Evolutionary conservation across 768 basidiomycete genomes (phyloP), one percentile per base, ranked within the genome.

Genomic region (Clavaria fumosa): DNA sequence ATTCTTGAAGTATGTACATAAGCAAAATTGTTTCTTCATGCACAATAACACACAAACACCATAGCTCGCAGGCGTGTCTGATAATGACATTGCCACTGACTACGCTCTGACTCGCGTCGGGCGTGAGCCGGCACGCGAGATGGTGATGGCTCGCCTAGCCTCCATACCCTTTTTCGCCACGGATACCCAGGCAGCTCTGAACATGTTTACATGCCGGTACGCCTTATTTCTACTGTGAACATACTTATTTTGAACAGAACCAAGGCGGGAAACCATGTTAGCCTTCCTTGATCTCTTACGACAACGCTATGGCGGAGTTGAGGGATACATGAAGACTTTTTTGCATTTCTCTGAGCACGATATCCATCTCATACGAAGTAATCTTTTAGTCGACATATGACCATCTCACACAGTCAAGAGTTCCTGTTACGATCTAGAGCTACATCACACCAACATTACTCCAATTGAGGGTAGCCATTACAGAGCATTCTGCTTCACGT

Each of bases 161-260:
- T 75, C 75, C 47, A 78, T 82, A 41, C 79, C 83, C 0, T 42
- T 80, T 9, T 85, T 85, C 50, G 75, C 78, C 1, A 64, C 73
- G 4, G 78, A 83, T 46, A 71, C 66, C 28, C 70, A 79, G 39
- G 79, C 80, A 17, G 80, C 80, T 2, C 59, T 82, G n/a, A 84
- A 81, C 43, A 81, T 85, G 79, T 72, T 86, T 37, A 72, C 76
- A 3, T 84, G 80, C 46, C 69, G 77, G 82, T 80, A 50, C 37
- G 68, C 14, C 9, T 9, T 14, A 28, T 28, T 14, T 45, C 20
- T 30, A 33, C 38, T 38, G 3, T 3, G 35, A 22, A 12, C 12
- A 24, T 23, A 18, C 10, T 3, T 6, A 36, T 23, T 26, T 24
- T 32, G 37, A 32, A 14, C 43, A 32, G 35, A 43, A 19, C 14